A percentile compares a stretch with the other conserved stretches of the same genome.
These are phyloP conservation scores for Fusarium paranaense DNA, from an alignment of 2,329 filamentous ascomycete species.

Conservation along the genomic window DNA sequence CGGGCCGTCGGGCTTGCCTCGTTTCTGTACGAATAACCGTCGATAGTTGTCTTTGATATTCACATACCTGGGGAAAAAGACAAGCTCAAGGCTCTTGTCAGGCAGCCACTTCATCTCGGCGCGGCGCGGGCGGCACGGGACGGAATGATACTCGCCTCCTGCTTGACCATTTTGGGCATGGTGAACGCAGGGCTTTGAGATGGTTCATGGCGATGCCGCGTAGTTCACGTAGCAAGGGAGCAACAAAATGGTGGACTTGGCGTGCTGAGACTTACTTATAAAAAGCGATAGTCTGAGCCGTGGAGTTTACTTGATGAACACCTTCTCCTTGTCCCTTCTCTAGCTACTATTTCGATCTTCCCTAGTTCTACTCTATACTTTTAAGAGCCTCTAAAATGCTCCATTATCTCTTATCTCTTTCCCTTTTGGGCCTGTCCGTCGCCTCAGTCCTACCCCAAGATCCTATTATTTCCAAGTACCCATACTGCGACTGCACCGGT, in stretches of 20 bases:
- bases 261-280: background rate
- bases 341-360: rapidly evolving
- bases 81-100: background rate
- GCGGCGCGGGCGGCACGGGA: background rate
- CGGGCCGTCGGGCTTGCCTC: background rate
- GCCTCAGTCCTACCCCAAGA: constrained; percentile 9
- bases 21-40: background rate
- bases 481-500: constrained; percentile 18
- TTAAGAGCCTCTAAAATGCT: constrained; percentile 10
- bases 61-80: background rate
- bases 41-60: background rate
- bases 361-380: background rate
- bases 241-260: background rate
- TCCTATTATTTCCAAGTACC: background rate
- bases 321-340: background rate
- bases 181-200: background rate
- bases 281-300: background rate
- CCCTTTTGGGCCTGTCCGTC: background rate
- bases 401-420: constrained; percentile 11
- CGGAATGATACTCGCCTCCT: background rate
- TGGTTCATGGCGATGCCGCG: background rate
- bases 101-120: background rate
- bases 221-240: background rate
- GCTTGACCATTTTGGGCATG: background rate
- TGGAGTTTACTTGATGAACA: background rate